A percentile compares a stretch with the other conserved stretches of the same genome.
These are phyloP conservation scores for Monocercomonoides exilis DNA, from an alignment of 78 protist genomes.

Conservation along the genomic window DNA sequence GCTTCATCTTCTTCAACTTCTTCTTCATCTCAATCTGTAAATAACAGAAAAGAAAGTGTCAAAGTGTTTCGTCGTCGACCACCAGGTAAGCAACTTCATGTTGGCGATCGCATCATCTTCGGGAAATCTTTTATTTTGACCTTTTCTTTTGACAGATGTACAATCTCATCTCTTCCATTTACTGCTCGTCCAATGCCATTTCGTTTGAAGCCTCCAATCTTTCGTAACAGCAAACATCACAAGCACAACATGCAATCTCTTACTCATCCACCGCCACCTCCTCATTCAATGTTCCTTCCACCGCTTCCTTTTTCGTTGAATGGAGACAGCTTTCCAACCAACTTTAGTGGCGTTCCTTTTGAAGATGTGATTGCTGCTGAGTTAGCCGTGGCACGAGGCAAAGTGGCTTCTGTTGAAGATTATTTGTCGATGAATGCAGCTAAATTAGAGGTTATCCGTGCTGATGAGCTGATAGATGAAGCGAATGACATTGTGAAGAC, in stretches of 20 bases:
- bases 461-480: background rate
- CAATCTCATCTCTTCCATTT: too few relatives aligned
- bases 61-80: too few relatives aligned
- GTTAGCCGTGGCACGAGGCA: background rate
- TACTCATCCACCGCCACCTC: too few relatives aligned
- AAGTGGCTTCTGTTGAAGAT: background rate
- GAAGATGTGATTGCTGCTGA: background rate
- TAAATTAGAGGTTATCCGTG: background rate
- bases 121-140: background rate
- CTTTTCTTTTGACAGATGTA: background rate
- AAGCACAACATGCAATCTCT: too few relatives aligned
- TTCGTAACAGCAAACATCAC: too few relatives aligned
- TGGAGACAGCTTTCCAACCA: background rate
- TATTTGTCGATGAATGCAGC: background rate
- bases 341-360: background rate
- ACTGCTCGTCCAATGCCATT: too few relatives aligned
- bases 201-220: too few relatives aligned
- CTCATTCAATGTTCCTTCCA: too few relatives aligned
- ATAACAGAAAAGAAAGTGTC: too few relatives aligned
- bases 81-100: background rate
- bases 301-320: too few relatives aligned
- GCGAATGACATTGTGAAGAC: background rate
- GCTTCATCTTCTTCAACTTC: too few relatives aligned
- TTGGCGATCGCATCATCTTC: background rate
- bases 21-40: too few relatives aligned